A percentile compares a stretch with the other conserved stretches of the same genome.
These are phyloP conservation scores for Dendrobium huoshanense DNA, from an alignment of 106 monocot genomes.

Conservation along the genomic window DNA sequence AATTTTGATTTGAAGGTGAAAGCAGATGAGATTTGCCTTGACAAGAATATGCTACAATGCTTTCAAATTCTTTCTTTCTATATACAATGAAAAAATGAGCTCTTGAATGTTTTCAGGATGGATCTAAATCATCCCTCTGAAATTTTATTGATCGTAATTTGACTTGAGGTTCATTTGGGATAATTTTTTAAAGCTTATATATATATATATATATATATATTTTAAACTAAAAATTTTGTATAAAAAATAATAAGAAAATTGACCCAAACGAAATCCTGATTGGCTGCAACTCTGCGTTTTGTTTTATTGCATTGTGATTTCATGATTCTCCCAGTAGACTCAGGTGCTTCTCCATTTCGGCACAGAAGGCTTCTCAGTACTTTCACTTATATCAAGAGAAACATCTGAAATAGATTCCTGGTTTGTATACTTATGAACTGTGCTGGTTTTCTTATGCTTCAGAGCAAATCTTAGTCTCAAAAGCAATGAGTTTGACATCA, in stretches of 20 bases:
- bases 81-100: neutral
- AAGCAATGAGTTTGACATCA: constrained; percentile 92
- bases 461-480: constrained; percentile 54
- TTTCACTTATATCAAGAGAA: constrained; percentile 12
- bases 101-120: neutral
- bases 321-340: neutral
- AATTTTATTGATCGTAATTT: neutral
- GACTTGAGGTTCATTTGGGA: too few species aligned
- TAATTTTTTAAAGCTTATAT: too few species aligned
- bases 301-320: neutral
- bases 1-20: too few species aligned
- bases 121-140: neutral
- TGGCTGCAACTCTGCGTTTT: neutral
- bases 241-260: too few species aligned
- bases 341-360: constrained; percentile 46
- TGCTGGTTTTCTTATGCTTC: constrained; percentile 16
- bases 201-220: too few species aligned
- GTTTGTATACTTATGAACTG: constrained; percentile 15
- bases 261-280: too few species aligned
- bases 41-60: too few species aligned
- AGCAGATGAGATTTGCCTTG: too few species aligned
- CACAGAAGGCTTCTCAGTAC: constrained; percentile 10
- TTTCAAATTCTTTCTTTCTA: too few species aligned
- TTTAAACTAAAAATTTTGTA: too few species aligned
- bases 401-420: constrained; percentile 13